Evolutionary conservation across 768 basidiomycete species (phyloP).

Genomic region (Dentipellis sp.): DNA sequence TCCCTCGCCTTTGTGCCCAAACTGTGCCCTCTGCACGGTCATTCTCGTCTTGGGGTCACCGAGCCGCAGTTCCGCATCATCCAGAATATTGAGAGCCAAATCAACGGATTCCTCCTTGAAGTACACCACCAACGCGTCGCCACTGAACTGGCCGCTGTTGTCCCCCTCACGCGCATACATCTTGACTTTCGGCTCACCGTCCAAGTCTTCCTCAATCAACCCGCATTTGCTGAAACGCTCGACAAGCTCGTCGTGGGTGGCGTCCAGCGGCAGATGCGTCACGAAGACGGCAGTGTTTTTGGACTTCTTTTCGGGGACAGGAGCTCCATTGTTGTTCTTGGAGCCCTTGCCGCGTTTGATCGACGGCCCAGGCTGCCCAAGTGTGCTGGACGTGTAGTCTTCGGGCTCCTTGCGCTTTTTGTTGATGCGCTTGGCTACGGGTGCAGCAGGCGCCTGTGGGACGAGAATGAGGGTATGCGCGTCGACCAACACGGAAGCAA

Average conservation of each 20-base stretch:
- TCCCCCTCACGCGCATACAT: slow-evolving; percentile 70
- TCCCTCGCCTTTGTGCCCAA: slow-evolving; percentile 53
- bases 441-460: slow-evolving; percentile 74
- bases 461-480: slow-evolving; percentile 15
- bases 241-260: slow-evolving; percentile 66
- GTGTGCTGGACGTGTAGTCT: slow-evolving; percentile 56
- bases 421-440: slow-evolving; percentile 69
- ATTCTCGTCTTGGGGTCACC: slow-evolving; percentile 71
- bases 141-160: slow-evolving; percentile 72
- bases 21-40: slow-evolving; percentile 69
- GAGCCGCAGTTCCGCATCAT: slow-evolving; percentile 84
- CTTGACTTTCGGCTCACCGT: slow-evolving; percentile 91
- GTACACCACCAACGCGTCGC: slow-evolving; percentile 92
- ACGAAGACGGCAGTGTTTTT: slow-evolving; percentile 94
- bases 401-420: slow-evolving; percentile 73
- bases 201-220: slow-evolving; percentile 85
- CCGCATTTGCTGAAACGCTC: slow-evolving; percentile 89
- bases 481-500: slow-evolving; percentile 4
- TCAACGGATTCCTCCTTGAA: slow-evolving; percentile 95
- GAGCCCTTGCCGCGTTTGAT: slow-evolving; percentile 63
- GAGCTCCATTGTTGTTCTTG: slow-evolving; percentile 27
- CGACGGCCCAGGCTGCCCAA: slow-evolving; percentile 37
- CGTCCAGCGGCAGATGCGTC: slow-evolving; percentile 69
- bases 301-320: slow-evolving; percentile 47
- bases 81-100: slow-evolving; percentile 75